Evolutionary conservation across 2,329 filamentous ascomycete species (phyloP).

Genomic region (Harringtonia aguacate): DNA sequence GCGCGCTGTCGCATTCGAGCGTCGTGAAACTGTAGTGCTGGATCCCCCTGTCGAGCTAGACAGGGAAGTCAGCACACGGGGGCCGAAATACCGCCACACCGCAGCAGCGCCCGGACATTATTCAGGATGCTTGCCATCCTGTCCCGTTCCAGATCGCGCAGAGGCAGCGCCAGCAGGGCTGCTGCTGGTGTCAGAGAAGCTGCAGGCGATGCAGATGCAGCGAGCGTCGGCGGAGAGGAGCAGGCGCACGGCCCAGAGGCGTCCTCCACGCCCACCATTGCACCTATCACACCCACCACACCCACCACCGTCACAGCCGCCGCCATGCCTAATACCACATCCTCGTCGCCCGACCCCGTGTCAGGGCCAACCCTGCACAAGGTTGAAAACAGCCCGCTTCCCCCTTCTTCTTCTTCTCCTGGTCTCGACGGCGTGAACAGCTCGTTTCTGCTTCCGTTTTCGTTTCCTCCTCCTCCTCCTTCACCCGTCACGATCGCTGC

Average conservation of each 20-base stretch:
- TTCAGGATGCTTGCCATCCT: slow-evolving; percentile 23
- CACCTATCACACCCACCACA: neutral
- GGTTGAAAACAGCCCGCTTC: slow-evolving; percentile 20
- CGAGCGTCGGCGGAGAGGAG: neutral
- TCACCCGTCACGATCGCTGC: too few relatives aligned
- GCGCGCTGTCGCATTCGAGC: neutral
- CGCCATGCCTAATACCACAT: slow-evolving; percentile 7
- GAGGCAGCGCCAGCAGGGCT: slow-evolving; percentile 11
- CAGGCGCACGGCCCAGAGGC: too few relatives aligned
- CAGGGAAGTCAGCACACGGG: neutral
- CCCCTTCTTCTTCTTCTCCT: slow-evolving; percentile 10
- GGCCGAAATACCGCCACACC: too few relatives aligned
- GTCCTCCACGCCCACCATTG: neutral
- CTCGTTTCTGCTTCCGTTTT: slow-evolving; percentile 12
- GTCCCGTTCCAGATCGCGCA: slow-evolving; percentile 20
- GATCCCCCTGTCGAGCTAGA: neutral
- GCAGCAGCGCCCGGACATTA: too few relatives aligned
- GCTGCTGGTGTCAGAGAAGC: too few relatives aligned
- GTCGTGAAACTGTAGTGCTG: neutral
- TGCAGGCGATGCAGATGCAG: too few relatives aligned
- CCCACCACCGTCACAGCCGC: neutral
- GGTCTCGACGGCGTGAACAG: slow-evolving; percentile 18
- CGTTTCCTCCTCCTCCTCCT: too few relatives aligned
- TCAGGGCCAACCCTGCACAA: slow-evolving; percentile 24
- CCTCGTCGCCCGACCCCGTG: slow-evolving; percentile 20